Percentiles rank a stretch among this genome's conserved stretches.
These are phyloP conservation scores for Rhodotorula kratochvilovae DNA, from an alignment of 768 basidiomycete species.

Conservation along the genomic window DNA sequence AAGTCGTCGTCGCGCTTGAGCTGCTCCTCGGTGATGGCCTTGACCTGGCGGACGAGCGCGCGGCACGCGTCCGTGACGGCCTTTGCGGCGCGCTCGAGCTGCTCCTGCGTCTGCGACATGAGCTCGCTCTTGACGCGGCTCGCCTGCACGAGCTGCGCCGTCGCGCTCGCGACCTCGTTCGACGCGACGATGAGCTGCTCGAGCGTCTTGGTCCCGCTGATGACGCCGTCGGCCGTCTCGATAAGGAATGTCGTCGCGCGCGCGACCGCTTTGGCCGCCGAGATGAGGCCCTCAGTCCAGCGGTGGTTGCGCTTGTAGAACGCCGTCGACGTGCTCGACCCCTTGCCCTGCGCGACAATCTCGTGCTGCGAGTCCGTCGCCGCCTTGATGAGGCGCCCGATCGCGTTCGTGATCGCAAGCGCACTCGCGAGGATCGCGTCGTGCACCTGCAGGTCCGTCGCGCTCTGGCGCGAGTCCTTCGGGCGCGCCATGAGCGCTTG, in stretches of 20 bases:
- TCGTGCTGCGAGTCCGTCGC: slow-evolving; percentile 98
- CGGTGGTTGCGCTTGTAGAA: slow-evolving; percentile 99
- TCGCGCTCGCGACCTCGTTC: slow-evolving; percentile 94
- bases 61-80: slow-evolving; percentile 97
- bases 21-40: slow-evolving; percentile 83
- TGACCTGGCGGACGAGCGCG: slow-evolving; percentile 92
- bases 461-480: slow-evolving; percentile 79
- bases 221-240: slow-evolving; percentile 94
- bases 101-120: slow-evolving; percentile 98
- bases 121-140: slow-evolving; percentile 96
- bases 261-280: slow-evolving; percentile 94
- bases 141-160: slow-evolving; percentile 96
- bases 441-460: slow-evolving; percentile 92
- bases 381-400: slow-evolving; percentile 87
- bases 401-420: slow-evolving; percentile 91
- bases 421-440: slow-evolving; percentile 92
- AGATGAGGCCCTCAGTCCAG: slow-evolving; percentile 98
- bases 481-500: slow-evolving; percentile 89
- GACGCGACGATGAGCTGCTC: slow-evolving; percentile 99
- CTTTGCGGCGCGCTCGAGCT: slow-evolving; percentile 90
- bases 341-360: slow-evolving; percentile 91
- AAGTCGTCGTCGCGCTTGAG: slow-evolving; percentile 65
- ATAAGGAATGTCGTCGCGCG: slow-evolving; percentile 93
- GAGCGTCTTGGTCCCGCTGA: slow-evolving; percentile 83
- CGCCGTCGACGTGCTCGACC: slow-evolving; percentile 83